A percentile compares a stretch with the other conserved stretches of the same genome.
Conservation (phyloP, 2,329 filamentous ascomycete species). For the Talaromyces sp. region DNA sequence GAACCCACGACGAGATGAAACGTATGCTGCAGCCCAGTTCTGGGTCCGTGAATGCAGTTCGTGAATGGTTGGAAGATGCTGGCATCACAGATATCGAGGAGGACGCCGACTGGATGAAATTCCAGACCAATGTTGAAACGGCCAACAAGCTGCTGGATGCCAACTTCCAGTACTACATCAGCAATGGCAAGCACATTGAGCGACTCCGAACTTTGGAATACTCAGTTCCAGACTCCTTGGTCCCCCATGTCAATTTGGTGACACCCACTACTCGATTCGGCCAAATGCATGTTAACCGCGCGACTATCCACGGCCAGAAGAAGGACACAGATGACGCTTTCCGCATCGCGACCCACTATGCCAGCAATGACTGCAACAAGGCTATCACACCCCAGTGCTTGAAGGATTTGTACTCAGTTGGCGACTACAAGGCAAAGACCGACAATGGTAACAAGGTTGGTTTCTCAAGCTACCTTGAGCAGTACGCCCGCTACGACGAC, state of each 20-base stretch:
- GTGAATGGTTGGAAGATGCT: slow-evolving; percentile 50
- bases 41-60: slow-evolving; percentile 44
- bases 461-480: slow-evolving; percentile 52
- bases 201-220: slow-evolving; percentile 45
- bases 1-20: slow-evolving; percentile 51
- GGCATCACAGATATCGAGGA: slow-evolving; percentile 41
- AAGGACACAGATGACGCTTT: slow-evolving; percentile 20
- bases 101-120: slow-evolving; percentile 44
- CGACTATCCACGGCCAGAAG: slow-evolving; percentile 28
- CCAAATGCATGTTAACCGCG: slow-evolving; percentile 33
- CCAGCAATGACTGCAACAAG: slow-evolving; percentile 42
- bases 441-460: slow-evolving; percentile 44
- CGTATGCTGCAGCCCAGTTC: slow-evolving; percentile 51
- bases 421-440: slow-evolving; percentile 42
- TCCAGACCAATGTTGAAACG: slow-evolving; percentile 37
- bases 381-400: slow-evolving; percentile 52
- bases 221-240: slow-evolving; percentile 40
- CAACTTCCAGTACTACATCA: slow-evolving; percentile 44
- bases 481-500: slow-evolving; percentile 54
- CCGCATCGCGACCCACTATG: slow-evolving; percentile 18
- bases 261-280: slow-evolving; percentile 49
- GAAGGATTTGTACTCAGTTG: slow-evolving; percentile 51
- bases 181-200: slow-evolving; percentile 27
- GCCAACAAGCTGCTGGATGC: slow-evolving; percentile 44
- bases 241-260: slow-evolving; percentile 43